These are phyloP conservation scores for Aeschynomene evenia DNA, from an alignment of 306 rosid genomes.

Conservation along the genomic window DNA sequence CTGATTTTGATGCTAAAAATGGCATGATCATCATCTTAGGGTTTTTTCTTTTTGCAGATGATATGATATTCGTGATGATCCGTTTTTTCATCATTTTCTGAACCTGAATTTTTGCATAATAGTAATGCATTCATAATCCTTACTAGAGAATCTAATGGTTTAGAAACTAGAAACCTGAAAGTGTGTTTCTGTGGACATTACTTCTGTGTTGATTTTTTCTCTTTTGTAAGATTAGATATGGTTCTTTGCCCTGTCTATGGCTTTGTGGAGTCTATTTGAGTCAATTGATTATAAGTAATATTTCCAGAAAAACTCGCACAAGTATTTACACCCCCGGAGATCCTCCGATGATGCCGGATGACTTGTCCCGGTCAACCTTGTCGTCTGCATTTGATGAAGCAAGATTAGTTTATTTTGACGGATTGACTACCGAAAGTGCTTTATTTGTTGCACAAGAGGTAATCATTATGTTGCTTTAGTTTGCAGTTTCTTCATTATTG, in stretches of 20 bases:
- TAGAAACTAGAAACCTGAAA: not conserved
- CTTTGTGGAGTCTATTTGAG: conserved; percentile 25
- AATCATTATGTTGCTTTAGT: conserved; percentile 26
- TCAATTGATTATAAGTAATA: conserved; percentile 26
- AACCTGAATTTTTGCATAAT: not conserved
- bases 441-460: conserved; percentile 85
- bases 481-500: not conserved
- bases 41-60: not conserved
- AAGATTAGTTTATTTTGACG: conserved; percentile 70
- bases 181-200: not conserved
- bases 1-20: conserved; percentile 11
- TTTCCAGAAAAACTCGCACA: conserved; percentile 80
- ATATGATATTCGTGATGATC: not conserved
- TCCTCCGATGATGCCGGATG: conserved; percentile 74
- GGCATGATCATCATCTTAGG: not conserved
- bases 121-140: not conserved
- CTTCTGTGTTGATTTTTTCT: not conserved
- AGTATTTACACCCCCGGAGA: conserved; percentile 81
- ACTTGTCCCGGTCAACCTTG: conserved; percentile 56
- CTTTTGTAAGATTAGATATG: not conserved
- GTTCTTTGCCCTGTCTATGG: conserved; percentile 5
- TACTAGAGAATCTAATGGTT: conserved; percentile 14
- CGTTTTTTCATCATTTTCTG: not conserved
- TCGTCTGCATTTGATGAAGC: conserved; percentile 74
- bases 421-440: conserved; percentile 64